A percentile compares a stretch with the other conserved stretches of the same genome.
phyloP scores from a whole-genome alignment of 305 asterid species.

The Fraxinus velutina region DNA sequence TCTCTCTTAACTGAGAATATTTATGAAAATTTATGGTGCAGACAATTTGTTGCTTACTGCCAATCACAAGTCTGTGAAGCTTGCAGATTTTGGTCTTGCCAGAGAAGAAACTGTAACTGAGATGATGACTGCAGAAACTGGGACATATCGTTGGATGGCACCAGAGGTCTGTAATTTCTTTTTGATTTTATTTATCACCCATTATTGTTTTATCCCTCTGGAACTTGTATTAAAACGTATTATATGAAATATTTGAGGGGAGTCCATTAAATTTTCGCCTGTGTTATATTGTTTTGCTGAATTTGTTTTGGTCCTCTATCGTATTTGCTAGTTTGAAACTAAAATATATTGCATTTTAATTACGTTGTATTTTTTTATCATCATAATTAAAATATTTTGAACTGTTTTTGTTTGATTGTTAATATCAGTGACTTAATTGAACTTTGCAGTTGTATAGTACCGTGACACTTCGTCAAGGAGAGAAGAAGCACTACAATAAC shows the following conservation, averaged over 20 bases:
- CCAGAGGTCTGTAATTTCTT: constrained; percentile 65
- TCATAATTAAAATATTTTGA: not conserved
- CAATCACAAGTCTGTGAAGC: constrained; percentile 84
- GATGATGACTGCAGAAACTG: constrained; percentile 99
- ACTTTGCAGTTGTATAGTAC: constrained; percentile 89
- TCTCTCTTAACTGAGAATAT: constrained; percentile 26
- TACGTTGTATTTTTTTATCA: not conserved
- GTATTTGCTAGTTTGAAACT: not conserved
- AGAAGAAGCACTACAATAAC: constrained; percentile 94
- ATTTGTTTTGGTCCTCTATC: not conserved
- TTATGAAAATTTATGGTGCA: constrained; percentile 42
- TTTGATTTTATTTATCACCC: not conserved
- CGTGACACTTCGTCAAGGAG: constrained; percentile 92
- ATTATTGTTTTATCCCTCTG: not conserved
- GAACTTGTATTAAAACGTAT: not conserved
- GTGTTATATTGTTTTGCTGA: not conserved
- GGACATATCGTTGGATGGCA: constrained; percentile 99
- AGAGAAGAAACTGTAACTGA: constrained; percentile 93
- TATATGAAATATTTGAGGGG: not conserved
- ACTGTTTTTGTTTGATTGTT: constrained; percentile 5
- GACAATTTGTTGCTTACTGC: constrained; percentile 93
- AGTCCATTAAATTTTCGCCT: not conserved
- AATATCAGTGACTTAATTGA: constrained; percentile 9
- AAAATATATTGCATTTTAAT: not conserved
- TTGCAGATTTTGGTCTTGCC: constrained; percentile 96